A percentile compares a stretch with the other conserved stretches of the same genome.
These are phyloP conservation scores for Paecilomyces variotii DNA, from an alignment of 2,329 filamentous ascomycete genomes.

Conservation along the genomic window DNA sequence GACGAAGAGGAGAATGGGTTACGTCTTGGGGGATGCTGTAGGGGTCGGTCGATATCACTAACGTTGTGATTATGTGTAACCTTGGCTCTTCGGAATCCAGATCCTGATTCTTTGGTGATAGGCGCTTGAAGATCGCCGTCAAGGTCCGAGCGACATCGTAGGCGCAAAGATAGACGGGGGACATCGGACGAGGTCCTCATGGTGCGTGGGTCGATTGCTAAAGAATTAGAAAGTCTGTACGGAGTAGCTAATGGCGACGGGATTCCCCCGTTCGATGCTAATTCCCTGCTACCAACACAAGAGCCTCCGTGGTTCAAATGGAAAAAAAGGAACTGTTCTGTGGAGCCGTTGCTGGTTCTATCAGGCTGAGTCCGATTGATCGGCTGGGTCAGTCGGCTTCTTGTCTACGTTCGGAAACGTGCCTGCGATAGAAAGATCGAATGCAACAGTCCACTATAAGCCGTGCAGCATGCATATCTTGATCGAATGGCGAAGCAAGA, in stretches of 20 bases:
- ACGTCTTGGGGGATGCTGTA: background rate
- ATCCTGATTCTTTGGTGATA: background rate
- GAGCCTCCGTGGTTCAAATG: background rate
- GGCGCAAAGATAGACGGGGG: background rate
- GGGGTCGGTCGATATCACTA: background rate
- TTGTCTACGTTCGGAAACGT: background rate
- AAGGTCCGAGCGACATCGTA: background rate
- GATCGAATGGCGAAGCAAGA: background rate
- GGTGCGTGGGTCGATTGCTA: background rate
- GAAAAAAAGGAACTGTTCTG: background rate
- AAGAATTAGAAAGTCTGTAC: background rate
- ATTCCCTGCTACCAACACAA: background rate
- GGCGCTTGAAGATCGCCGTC: background rate
- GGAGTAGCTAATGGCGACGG: background rate
- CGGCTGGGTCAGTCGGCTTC: background rate
- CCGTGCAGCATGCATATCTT: background rate
- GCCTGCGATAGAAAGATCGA: background rate
- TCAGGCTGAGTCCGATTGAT: background rate
- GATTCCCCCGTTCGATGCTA: background rate
- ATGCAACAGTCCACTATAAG: background rate
- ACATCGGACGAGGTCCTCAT: background rate
- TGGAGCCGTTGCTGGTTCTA: background rate
- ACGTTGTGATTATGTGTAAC: background rate
- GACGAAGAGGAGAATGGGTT: background rate
- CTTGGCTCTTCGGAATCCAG: background rate